Evolutionary conservation across 2,329 filamentous ascomycete species (phyloP), one percentile per base, ranked within the genome.

Genomic region (Colletotrichum falcatum): DNA sequence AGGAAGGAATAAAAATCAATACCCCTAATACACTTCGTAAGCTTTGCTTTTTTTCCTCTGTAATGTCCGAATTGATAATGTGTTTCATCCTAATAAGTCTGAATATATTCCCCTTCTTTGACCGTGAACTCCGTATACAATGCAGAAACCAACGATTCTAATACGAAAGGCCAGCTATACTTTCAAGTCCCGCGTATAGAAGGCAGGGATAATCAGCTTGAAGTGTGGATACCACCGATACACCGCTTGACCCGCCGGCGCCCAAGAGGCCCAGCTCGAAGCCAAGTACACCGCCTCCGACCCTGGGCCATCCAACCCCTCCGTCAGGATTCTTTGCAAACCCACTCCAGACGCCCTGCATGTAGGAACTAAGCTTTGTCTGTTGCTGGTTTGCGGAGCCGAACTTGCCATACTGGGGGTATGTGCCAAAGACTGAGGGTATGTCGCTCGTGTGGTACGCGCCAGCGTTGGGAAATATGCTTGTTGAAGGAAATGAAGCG

Each of bases 381-480:
- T 72, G 70, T 23, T 70, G 66, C 18, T 28, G 44, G 5, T 58
- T 63, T 26, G 53, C 37, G n/a, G 54, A 18, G 16, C 55, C 66
- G n/a, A 39, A 61, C 39, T 66, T 62, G 39, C 23, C 48, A 35
- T 70, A 72, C 26, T 33, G 26, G 4, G 37, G 23, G 46, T 70
- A 70, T 1, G 70, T 72, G 9, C 70, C 70, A n/a, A 70, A 70
- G 4, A 66, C 70, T 18, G 67, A 66, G 28, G 66, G 66, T 30
- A 72, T 72, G 7, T 72, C 70, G 51, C 53, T 56, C 2, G 70
- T 70, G 66, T 72, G 70, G 26, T 70, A 72, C 11, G 70, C 49
- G 18, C 66, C 70, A 8, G 67, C 28, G 33, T 72, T 72, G 48
- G 30, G n/a, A 7, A 72, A 66, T 53, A 70, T 66, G 46, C 48